Percentiles rank a stretch among this genome's conserved stretches.
These are phyloP conservation scores for Aspergillus awamori DNA, from an alignment of 2,329 filamentous ascomycete species.

Conservation along the genomic window DNA sequence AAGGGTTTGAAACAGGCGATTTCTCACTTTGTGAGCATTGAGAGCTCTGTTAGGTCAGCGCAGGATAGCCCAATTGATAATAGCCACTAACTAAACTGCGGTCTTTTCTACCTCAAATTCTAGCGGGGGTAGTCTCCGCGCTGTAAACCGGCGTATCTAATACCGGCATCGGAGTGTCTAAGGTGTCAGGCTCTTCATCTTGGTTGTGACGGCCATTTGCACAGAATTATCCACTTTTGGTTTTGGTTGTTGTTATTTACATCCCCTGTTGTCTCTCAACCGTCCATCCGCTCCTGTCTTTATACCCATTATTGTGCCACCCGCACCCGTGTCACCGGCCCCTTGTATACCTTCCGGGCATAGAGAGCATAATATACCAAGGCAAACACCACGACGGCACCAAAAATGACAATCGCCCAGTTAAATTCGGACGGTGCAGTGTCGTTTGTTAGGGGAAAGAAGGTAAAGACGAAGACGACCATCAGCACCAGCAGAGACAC, in stretches of 20 bases:
- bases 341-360: conserved; percentile 32
- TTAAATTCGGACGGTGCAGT: conserved; percentile 30
- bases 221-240: too few species aligned
- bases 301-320: neutral
- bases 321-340: conserved; percentile 32
- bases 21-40: conserved; percentile 25
- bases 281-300: neutral
- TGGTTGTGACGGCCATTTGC: too few species aligned
- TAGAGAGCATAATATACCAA: conserved; percentile 29
- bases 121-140: too few species aligned
- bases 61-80: too few species aligned
- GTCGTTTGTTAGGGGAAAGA: conserved; percentile 29
- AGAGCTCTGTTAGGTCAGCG: neutral
- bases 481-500: conserved; percentile 29
- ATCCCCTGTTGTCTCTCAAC: neutral
- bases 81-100: too few species aligned
- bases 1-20: conserved; percentile 15
- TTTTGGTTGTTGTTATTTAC: neutral
- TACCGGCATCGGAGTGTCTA: too few species aligned
- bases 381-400: conserved; percentile 29
- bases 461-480: conserved; percentile 29
- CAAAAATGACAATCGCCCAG: conserved; percentile 33
- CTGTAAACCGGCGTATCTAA: too few species aligned
- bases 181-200: too few species aligned
- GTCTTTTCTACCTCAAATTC: too few species aligned